Conservation (phyloP, 2,329 filamentous ascomycete genomes). For the Verticillium dahliae region DNA sequence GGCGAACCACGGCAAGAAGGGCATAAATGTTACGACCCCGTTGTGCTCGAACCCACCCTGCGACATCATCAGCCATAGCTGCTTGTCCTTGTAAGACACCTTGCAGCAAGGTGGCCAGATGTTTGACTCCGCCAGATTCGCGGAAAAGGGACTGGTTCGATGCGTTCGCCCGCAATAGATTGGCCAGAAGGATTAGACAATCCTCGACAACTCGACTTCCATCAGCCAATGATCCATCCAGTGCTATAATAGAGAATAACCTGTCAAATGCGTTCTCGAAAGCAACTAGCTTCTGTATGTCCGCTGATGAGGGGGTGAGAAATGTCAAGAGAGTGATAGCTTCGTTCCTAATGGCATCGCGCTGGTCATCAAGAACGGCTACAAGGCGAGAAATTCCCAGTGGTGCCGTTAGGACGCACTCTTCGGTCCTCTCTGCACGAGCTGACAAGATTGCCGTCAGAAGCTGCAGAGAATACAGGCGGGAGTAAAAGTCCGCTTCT, state of each 20-base stretch:
- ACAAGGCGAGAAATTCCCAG: constrained; percentile 84
- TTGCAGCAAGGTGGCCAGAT: constrained; percentile 63
- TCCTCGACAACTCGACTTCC: constrained; percentile 88
- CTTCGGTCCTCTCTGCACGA: constrained; percentile 84
- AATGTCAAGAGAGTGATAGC: constrained; percentile 81
- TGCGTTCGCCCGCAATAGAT: constrained; percentile 77
- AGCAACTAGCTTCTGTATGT: constrained; percentile 91
- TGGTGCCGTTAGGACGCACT: constrained; percentile 86
- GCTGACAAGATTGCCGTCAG: constrained; percentile 80
- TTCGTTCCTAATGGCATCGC: constrained; percentile 85
- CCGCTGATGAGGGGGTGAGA: constrained; percentile 76
- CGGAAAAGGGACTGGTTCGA: constrained; percentile 93
- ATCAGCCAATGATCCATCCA: constrained; percentile 74
- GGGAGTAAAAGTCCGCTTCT: constrained; percentile 78
- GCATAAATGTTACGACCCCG: constrained; percentile 90
- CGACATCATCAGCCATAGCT: constrained; percentile 52
- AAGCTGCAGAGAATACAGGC: constrained; percentile 85
- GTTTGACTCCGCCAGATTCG: constrained; percentile 76
- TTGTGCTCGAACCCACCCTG: constrained; percentile 69
- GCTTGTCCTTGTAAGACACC: constrained; percentile 47
- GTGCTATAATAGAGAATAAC: constrained; percentile 73
- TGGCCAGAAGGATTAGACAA: constrained; percentile 83
- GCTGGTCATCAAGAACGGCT: constrained; percentile 71
- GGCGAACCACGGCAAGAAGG: constrained; percentile 73
- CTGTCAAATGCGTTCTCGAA: constrained; percentile 92